phyloP scores from a whole-genome alignment of 1,284 basidiomycete species.

The Crucibulum cyathiforme region DNA sequence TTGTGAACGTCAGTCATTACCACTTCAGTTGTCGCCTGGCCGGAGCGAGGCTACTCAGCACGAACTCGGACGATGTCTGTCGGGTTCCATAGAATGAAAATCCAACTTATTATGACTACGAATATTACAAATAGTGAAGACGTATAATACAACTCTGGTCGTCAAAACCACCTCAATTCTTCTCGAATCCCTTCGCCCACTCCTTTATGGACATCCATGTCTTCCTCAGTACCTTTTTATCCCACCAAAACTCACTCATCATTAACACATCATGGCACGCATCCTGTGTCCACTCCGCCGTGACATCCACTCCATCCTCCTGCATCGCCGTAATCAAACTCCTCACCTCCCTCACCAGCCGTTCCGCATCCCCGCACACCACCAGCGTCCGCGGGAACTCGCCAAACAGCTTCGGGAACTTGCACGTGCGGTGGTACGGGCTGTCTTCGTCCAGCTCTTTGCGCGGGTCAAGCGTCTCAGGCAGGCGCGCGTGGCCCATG shows the following conservation, averaged over 20 bases:
- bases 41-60: too few relatives aligned
- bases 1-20: too few relatives aligned
- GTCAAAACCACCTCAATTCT: background rate
- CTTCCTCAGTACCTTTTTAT: slow-evolving; percentile 27
- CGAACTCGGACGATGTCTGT: too few relatives aligned
- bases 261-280: slow-evolving; percentile 44
- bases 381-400: slow-evolving; percentile 51
- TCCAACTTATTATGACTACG: background rate
- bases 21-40: too few relatives aligned
- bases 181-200: slow-evolving; percentile 27
- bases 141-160: background rate
- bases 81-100: too few relatives aligned
- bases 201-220: slow-evolving; percentile 32
- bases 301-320: slow-evolving; percentile 40
- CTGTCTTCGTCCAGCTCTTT: slow-evolving; percentile 9
- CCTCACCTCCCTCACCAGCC: slow-evolving; percentile 41
- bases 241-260: slow-evolving; percentile 41
- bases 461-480: slow-evolving; percentile 12
- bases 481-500: slow-evolving; percentile 10
- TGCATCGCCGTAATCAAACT: slow-evolving; percentile 40
- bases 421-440: slow-evolving; percentile 22
- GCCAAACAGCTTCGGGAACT: slow-evolving; percentile 46
- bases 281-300: slow-evolving; percentile 37
- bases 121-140: background rate
- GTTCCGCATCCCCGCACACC: slow-evolving; percentile 46